phyloP scores from a whole-genome alignment of 2,329 filamentous ascomycete species.

The Alternaria metachromatica region DNA sequence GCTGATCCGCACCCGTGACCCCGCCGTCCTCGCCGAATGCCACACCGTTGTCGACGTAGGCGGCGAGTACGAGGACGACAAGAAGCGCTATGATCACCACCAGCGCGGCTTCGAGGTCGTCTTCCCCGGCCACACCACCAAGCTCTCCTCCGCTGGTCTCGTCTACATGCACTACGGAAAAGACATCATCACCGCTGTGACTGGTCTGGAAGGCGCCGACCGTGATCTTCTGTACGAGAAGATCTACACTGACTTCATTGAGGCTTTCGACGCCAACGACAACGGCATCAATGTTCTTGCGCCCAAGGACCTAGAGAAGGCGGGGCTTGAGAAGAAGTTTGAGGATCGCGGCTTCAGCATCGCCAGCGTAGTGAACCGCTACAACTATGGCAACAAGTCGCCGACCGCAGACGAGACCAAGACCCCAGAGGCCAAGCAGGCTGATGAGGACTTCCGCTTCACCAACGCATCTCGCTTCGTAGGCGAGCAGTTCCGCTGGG shows the following conservation, averaged over 20 bases:
- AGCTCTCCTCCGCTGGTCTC: conserved; percentile 90
- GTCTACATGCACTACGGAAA: conserved; percentile 96
- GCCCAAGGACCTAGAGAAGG: conserved; percentile 68
- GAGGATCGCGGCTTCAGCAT: conserved; percentile 82
- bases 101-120: conserved; percentile 87
- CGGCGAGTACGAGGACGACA: conserved; percentile 81
- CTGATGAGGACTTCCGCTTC: conserved; percentile 83
- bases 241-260: conserved; percentile 90
- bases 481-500: conserved; percentile 84
- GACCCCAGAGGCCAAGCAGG: conserved; percentile 60
- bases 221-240: conserved; percentile 82
- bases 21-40: conserved; percentile 76
- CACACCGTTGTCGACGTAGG: conserved; percentile 98
- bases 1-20: conserved; percentile 88
- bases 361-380: conserved; percentile 84
- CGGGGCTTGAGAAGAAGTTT: conserved; percentile 82
- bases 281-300: conserved; percentile 91
- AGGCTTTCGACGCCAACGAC: conserved; percentile 96
- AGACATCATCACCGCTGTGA: conserved; percentile 75
- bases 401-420: conserved; percentile 45
- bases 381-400: conserved; percentile 70
- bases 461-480: conserved; percentile 78
- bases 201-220: conserved; percentile 67
- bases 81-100: conserved; percentile 93
- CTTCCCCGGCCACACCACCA: conserved; percentile 84